A percentile compares a stretch with the other conserved stretches of the same genome.
Evolutionary conservation across 2,329 filamentous ascomycete genomes (phyloP).

Genomic region (Fusarium sp.): DNA sequence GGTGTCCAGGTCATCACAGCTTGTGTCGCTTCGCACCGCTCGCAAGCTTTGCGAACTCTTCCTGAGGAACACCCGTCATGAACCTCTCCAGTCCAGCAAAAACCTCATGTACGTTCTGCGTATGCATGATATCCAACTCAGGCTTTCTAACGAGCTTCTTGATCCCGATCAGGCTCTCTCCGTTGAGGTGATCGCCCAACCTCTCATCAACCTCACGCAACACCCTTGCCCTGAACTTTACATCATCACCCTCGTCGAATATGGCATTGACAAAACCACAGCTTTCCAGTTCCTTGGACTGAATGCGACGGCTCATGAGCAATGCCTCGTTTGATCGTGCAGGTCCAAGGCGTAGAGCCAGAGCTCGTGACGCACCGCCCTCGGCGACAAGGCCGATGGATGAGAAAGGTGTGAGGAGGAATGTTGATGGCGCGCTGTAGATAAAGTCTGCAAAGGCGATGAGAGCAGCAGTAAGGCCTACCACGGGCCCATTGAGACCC

Average conservation of each 20-base stretch:
- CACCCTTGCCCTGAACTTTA: slow-evolving; percentile 78
- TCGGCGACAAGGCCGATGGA: slow-evolving; percentile 92
- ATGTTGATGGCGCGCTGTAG: slow-evolving; percentile 85
- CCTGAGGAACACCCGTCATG: slow-evolving; percentile 82
- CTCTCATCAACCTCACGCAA: slow-evolving; percentile 84
- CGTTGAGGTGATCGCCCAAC: slow-evolving; percentile 83
- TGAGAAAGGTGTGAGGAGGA: slow-evolving; percentile 90
- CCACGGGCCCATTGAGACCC: slow-evolving; percentile 90
- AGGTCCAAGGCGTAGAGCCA: slow-evolving; percentile 84
- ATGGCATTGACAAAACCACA: slow-evolving; percentile 90
- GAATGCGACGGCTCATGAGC: slow-evolving; percentile 86
- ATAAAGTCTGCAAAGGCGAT: slow-evolving; percentile 91
- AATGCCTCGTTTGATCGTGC: slow-evolving; percentile 91
- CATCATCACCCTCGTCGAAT: slow-evolving; percentile 74
- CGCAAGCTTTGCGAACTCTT: slow-evolving; percentile 88
- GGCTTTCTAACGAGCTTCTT: slow-evolving; percentile 85
- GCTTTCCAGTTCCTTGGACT: slow-evolving; percentile 77
- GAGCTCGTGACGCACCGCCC: slow-evolving; percentile 82
- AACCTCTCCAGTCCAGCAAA: slow-evolving; percentile 89
- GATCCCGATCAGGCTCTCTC: slow-evolving; percentile 83
- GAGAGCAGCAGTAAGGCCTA: slow-evolving; percentile 89
- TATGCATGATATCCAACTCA: slow-evolving; percentile 78
- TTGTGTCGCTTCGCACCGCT: slow-evolving; percentile 95
- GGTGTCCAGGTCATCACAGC: slow-evolving; percentile 64
- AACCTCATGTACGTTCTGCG: slow-evolving; percentile 84